Evolutionary conservation across 2,329 filamentous ascomycete genomes (phyloP), one percentile per base, ranked within the genome.

Genomic region (Diaporthe helianthi): DNA sequence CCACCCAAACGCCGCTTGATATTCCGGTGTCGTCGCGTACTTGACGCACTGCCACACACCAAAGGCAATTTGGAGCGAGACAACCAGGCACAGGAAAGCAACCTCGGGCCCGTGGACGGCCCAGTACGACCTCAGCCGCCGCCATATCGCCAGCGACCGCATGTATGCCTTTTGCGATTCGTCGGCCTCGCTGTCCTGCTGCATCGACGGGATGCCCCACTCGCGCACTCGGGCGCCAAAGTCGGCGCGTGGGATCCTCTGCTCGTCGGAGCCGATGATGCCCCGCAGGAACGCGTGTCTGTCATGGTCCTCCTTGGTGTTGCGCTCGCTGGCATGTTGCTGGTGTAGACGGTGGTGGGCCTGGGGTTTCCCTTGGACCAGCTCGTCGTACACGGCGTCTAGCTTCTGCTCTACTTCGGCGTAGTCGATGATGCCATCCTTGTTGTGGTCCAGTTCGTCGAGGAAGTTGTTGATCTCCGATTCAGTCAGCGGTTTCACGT

Each of bases 21-120:
- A 86, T 13, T 79, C 71, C 0, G 77, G 73, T 1, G 78, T 80
- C 0, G 80, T 83, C 55, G 83, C 75, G 73, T 87, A 88, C 70
- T 85, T 87, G 74, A 86, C 79, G 13, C 85, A 76, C 72, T 89
- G 85, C 86, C 86, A 88, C 10, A 84, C 78, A 2, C 84, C 86
- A 73, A 87, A 84, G 0, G 81, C 85, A 19, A 87, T 73, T 74
- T 85, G 82, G 72, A 84, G 78, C 0, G 77, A 72, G 1, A 85
- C 74, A 1, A 88, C 85, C 1, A 87, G 74, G 0, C 75, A 78
- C 9, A 87, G 69, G 72, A 87, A 88, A 8, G 81, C 73, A 4
- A 86, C 80, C 69, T 85, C 82, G 0, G 85, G 84, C 0, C 85
- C 86, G 65, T 85, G 81, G 1, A 89, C 85, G 17, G 84, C 83